A percentile compares a stretch with the other conserved stretches of the same genome.
phyloP scores from a whole-genome alignment of 345 rosid genomes.

The Eucalyptus polybractea region DNA sequence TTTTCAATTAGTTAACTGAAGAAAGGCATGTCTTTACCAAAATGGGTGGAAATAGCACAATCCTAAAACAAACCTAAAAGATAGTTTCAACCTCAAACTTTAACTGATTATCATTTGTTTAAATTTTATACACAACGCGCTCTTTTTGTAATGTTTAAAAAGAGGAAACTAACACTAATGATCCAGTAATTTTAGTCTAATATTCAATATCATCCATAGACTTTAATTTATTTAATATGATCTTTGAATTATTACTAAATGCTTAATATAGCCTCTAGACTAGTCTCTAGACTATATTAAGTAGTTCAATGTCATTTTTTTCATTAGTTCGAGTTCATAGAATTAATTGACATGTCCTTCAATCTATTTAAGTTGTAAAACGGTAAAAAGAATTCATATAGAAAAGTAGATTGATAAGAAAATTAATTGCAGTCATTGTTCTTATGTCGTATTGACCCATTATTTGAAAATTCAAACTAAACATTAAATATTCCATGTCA shows the following conservation, averaged over 20 bases:
- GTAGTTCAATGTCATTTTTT: background rate
- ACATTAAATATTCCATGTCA: background rate
- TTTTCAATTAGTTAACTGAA: background rate
- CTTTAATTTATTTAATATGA: too few species aligned
- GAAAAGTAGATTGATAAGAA: background rate
- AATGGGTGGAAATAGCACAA: too few species aligned
- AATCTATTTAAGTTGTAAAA: background rate
- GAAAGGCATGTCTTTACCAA: too few species aligned
- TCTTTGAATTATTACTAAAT: background rate
- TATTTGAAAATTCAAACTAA: background rate
- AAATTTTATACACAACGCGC: too few species aligned
- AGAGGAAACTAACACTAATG: too few species aligned
- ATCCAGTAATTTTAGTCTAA: too few species aligned
- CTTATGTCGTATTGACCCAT: background rate
- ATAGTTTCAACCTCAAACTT: too few species aligned
- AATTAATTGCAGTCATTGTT: background rate
- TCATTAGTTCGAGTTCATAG: background rate
- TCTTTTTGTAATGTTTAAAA: too few species aligned
- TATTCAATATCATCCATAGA: rapidly evolving
- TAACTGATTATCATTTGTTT: too few species aligned
- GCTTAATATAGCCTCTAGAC: background rate
- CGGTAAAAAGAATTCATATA: background rate
- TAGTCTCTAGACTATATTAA: background rate
- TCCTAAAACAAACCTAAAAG: too few species aligned
- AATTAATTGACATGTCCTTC: background rate